These are phyloP conservation scores for Ceriops decandra DNA, from an alignment of 345 rosid genomes.

Conservation along the genomic window DNA sequence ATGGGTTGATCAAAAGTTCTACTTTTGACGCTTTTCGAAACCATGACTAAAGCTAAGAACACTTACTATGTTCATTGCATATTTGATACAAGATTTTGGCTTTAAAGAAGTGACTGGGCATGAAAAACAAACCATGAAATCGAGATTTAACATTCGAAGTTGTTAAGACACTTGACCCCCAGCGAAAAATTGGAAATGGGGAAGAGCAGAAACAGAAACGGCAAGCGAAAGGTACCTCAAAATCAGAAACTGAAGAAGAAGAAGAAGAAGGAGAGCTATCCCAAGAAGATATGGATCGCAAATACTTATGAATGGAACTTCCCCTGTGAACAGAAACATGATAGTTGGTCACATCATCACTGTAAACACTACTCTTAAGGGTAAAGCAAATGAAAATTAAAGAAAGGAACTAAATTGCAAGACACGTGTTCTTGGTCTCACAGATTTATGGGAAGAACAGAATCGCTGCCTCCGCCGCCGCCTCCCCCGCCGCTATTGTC, in stretches of 20 bases:
- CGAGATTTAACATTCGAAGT: neutral
- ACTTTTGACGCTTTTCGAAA: no score
- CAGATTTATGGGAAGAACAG: conserved; percentile 27
- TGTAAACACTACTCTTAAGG: no score
- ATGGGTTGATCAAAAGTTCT: no score
- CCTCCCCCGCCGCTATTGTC: neutral
- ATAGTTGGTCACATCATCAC: neutral
- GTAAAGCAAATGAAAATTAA: neutral
- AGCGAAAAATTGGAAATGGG: neutral
- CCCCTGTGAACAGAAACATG: conserved; percentile 13
- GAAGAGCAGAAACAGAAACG: neutral
- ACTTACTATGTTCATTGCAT: no score
- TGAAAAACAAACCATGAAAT: neutral
- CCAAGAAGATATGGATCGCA: conserved; percentile 26
- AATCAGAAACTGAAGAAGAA: conserved; percentile 16
- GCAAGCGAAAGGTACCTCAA: conserved; percentile 18
- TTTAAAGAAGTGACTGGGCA: no score
- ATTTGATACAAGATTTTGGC: no score
- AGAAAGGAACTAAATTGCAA: neutral
- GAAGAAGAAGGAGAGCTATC: conserved; percentile 20
- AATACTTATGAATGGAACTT: conserved; percentile 23
- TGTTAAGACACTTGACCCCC: neutral
- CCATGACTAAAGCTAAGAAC: no score
- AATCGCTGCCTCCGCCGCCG: conserved; percentile 2
- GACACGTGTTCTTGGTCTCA: neutral